Conservation (phyloP, 352 stramenopile species). For the Globisporangium abappressorium region DNA sequence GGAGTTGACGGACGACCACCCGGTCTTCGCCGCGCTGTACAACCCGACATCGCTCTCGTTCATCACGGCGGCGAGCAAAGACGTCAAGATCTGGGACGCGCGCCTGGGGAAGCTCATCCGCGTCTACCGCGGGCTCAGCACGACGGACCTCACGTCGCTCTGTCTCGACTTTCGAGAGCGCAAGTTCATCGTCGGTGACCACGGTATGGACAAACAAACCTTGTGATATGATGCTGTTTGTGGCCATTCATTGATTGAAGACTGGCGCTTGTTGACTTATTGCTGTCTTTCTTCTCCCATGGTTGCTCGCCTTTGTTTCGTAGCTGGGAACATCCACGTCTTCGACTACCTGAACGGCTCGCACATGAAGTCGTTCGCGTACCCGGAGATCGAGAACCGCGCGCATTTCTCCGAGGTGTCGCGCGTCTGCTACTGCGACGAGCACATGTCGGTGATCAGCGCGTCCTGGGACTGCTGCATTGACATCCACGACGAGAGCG, state of each 20-base stretch:
- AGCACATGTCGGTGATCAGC: slow-evolving; percentile 84
- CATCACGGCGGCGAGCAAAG: slow-evolving; percentile 68
- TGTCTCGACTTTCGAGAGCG: slow-evolving; percentile 80
- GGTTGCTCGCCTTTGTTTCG: background rate
- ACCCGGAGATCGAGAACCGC: slow-evolving; percentile 56
- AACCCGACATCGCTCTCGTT: slow-evolving; percentile 87
- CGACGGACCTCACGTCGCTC: slow-evolving; percentile 71
- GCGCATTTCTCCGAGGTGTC: slow-evolving; percentile 76
- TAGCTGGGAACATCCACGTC: slow-evolving; percentile 69
- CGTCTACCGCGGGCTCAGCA: slow-evolving; percentile 71
- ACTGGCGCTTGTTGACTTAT: background rate
- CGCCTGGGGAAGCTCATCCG: slow-evolving; percentile 74
- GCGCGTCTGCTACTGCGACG: slow-evolving; percentile 75
- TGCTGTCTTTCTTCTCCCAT: background rate
- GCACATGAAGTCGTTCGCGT: slow-evolving; percentile 86
- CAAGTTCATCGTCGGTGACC: slow-evolving; percentile 86
- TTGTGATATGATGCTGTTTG: background rate
- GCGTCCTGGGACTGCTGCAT: slow-evolving; percentile 82
- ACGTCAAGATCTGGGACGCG: slow-evolving; percentile 89
- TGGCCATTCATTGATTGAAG: background rate
- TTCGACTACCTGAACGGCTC: slow-evolving; percentile 88
- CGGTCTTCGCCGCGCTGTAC: slow-evolving; percentile 78
- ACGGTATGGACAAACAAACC: slow-evolving; percentile 29
- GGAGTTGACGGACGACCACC: slow-evolving; percentile 82
- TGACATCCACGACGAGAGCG: slow-evolving; percentile 82